Evolutionary conservation across 2,329 filamentous ascomycete genomes (phyloP).

Genomic region (Cryoendolithus antarcticus): DNA sequence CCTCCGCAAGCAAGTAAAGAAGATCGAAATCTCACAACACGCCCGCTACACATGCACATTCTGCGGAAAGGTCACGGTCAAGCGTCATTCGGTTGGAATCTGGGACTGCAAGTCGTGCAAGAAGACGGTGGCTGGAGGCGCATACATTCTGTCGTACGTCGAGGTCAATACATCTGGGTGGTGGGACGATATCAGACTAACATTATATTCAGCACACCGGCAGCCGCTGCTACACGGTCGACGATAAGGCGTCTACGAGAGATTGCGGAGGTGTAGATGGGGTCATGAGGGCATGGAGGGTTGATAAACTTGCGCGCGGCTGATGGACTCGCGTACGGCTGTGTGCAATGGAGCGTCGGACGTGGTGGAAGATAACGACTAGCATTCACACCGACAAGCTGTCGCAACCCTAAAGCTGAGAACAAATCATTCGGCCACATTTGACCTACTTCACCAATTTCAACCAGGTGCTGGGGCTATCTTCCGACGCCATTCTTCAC

Average conservation of each 20-base stretch:
- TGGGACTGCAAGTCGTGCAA: constrained; percentile 94
- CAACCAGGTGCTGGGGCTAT: too few relatives aligned
- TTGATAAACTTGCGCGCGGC: not conserved
- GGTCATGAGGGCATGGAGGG: constrained; percentile 4
- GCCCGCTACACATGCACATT: constrained; percentile 96
- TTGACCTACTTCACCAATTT: too few relatives aligned
- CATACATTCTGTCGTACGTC: constrained; percentile 93
- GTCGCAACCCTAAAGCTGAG: too few relatives aligned
- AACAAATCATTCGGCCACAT: too few relatives aligned
- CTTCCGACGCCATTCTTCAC: too few relatives aligned
- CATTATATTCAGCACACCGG: constrained; percentile 56
- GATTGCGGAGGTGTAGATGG: constrained; percentile 76
- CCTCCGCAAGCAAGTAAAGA: constrained; percentile 99
- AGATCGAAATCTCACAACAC: constrained; percentile 99
- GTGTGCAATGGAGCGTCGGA: too few relatives aligned
- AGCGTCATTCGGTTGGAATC: constrained; percentile 79
- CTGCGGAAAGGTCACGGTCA: constrained; percentile 79
- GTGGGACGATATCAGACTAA: constrained; percentile 4
- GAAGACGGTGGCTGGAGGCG: constrained; percentile 87
- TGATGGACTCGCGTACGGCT: too few relatives aligned
- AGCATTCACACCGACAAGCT: too few relatives aligned
- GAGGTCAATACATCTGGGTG: not conserved
- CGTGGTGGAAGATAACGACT: too few relatives aligned
- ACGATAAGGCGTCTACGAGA: constrained; percentile 95
- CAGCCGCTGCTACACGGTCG: constrained; percentile 86